A percentile compares a stretch with the other conserved stretches of the same genome.
Conservation (phyloP, 768 basidiomycete genomes). For the Crucibulum laeve region DNA sequence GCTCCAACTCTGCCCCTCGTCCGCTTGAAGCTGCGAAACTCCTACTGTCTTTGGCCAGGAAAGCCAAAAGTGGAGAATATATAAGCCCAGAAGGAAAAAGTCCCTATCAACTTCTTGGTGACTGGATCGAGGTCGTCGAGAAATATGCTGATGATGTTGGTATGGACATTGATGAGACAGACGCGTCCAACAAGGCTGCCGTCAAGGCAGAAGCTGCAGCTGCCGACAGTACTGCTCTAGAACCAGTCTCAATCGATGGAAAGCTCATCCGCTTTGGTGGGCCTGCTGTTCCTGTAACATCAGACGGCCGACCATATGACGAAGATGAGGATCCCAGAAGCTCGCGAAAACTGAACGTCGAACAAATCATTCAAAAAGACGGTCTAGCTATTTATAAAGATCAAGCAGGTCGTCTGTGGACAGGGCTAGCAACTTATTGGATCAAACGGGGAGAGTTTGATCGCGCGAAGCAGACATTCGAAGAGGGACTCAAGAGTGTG, state of each 20-base stretch:
- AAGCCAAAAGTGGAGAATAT: conserved; percentile 81
- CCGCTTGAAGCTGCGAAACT: conserved; percentile 94
- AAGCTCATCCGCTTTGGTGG: conserved; percentile 71
- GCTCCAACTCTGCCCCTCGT: conserved; percentile 52
- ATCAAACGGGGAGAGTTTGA: conserved; percentile 97
- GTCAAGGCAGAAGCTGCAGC: conserved; percentile 45
- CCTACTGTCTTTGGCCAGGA: conserved; percentile 76
- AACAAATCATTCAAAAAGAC: conserved; percentile 78
- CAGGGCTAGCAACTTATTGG: conserved; percentile 96
- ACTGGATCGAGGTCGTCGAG: conserved; percentile 91
- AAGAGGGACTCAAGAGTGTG: conserved; percentile 77
- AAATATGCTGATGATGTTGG: conserved; percentile 91
- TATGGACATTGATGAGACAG: conserved; percentile 73
- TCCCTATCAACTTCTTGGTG: conserved; percentile 88
- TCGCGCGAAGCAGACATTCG: conserved; percentile 83
- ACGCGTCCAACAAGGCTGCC: conserved; percentile 47
- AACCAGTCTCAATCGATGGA: conserved; percentile 48
- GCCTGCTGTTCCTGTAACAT: conserved; percentile 48
- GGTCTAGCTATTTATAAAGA: conserved; percentile 91
- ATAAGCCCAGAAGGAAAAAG: conserved; percentile 89
- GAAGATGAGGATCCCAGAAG: conserved; percentile 82
- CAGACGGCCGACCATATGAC: conserved; percentile 57
- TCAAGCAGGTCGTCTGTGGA: conserved; percentile 95
- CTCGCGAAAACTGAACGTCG: conserved; percentile 75
- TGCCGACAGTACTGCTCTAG: conserved; percentile 23